These are phyloP conservation scores for Galerina sulciceps DNA, from an alignment of 768 basidiomycete species.

Conservation along the genomic window DNA sequence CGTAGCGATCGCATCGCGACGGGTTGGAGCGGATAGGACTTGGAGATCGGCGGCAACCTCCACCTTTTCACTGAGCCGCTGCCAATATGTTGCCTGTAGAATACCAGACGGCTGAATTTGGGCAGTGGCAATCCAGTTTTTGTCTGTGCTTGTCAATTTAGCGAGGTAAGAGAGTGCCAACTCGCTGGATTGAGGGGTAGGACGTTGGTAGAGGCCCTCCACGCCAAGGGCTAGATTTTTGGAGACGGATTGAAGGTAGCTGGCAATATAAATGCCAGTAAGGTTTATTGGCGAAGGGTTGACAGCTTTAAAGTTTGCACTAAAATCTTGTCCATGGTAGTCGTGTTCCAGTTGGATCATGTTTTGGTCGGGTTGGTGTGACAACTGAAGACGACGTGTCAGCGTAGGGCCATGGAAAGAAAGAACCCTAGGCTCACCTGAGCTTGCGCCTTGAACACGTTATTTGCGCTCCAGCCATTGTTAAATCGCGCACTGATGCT, in stretches of 20 bases:
- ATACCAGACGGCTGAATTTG: conserved; percentile 84
- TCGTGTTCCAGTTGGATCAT: conserved; percentile 97
- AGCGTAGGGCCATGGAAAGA: neutral
- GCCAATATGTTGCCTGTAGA: conserved; percentile 94
- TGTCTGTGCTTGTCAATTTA: conserved; percentile 73
- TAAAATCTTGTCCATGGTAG: conserved; percentile 86
- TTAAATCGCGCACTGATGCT: conserved; percentile 88
- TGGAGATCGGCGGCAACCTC: conserved; percentile 97
- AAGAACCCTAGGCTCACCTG: conserved; percentile 62
- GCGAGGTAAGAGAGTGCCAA: conserved; percentile 76
- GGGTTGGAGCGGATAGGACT: conserved; percentile 74
- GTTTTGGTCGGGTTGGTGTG: conserved; percentile 76
- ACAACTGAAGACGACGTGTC: conserved; percentile 57
- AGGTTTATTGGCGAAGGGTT: conserved; percentile 89
- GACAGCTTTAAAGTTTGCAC: conserved; percentile 82
- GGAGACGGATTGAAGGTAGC: conserved; percentile 90
- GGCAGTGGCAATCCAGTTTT: conserved; percentile 92
- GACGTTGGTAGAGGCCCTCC: conserved; percentile 84
- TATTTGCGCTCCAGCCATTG: conserved; percentile 80
- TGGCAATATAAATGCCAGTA: conserved; percentile 91
- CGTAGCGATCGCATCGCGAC: conserved; percentile 91
- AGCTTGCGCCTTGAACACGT: conserved; percentile 85
- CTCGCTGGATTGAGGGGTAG: conserved; percentile 72
- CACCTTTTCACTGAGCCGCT: conserved; percentile 92
- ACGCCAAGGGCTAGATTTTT: conserved; percentile 88